Conservation (phyloP, 805 yeast species). For the Metschnikowia lunata region DNA sequence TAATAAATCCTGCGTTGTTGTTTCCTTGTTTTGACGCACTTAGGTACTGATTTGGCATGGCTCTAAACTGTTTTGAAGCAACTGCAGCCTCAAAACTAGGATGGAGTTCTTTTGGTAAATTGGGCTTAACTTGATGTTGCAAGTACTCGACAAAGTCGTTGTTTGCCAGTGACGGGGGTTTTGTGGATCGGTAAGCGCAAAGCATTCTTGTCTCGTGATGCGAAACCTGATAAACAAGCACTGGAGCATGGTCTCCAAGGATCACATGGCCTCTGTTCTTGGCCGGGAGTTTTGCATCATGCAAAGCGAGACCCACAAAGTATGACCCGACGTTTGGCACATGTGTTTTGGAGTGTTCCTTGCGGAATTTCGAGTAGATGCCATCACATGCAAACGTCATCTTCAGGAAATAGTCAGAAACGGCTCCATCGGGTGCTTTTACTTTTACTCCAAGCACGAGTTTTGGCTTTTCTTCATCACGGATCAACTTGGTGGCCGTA, state of each 20-base stretch:
- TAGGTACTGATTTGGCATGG: conserved; percentile 92
- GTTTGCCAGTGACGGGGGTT: conserved; percentile 60
- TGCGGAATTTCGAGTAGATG: conserved; percentile 87
- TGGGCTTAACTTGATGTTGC: conserved; percentile 54
- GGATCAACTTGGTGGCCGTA: conserved; percentile 64
- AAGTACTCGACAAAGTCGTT: conserved; percentile 62
- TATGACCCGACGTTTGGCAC: conserved; percentile 73
- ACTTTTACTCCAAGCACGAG: conserved; percentile 77
- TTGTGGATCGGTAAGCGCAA: conserved; percentile 75
- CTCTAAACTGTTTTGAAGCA: conserved; percentile 50
- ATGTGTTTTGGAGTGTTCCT: conserved; percentile 55
- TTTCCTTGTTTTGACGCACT: conserved; percentile 64
- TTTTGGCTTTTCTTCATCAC: conserved; percentile 43
- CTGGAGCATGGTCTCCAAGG: conserved; percentile 81
- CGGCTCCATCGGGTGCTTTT: conserved; percentile 36
- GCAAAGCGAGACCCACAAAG: conserved; percentile 78
- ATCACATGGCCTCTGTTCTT: conserved; percentile 86
- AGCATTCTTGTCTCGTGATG: conserved; percentile 79
- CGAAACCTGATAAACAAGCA: conserved; percentile 82
- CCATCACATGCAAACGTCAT: conserved; percentile 87
- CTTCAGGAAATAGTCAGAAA: conserved; percentile 44
- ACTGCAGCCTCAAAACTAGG: conserved; percentile 71
- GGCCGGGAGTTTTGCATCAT: conserved; percentile 70
- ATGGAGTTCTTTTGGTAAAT: conserved; percentile 57
- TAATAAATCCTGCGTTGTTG: conserved; percentile 62